These are phyloP conservation scores for Cornus kousa DNA, from an alignment of 148 eudicot genomes.

Conservation along the genomic window DNA sequence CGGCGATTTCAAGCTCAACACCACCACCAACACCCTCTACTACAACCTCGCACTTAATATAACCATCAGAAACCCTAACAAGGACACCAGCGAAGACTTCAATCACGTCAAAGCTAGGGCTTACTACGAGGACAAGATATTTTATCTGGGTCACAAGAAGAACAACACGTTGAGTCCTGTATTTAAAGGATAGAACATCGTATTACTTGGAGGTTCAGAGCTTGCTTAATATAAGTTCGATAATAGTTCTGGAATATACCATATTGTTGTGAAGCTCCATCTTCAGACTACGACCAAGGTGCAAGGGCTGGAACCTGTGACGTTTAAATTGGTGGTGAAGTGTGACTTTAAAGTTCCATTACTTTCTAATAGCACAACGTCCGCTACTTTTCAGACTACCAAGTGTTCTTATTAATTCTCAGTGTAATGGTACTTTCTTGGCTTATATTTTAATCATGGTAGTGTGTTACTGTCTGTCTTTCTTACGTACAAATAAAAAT, in stretches of 20 bases:
- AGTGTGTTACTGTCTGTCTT: too few species aligned
- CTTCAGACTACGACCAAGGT: slow-evolving; percentile 49
- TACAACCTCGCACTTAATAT: too few species aligned
- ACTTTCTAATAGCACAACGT: slow-evolving; percentile 26
- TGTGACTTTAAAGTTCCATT: slow-evolving; percentile 23
- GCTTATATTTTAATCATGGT: too few species aligned
- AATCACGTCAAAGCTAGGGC: slow-evolving; percentile 54
- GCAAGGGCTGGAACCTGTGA: slow-evolving; percentile 29
- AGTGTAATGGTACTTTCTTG: too few species aligned
- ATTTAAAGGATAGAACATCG: slow-evolving; percentile 34
- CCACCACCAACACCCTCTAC: too few species aligned
- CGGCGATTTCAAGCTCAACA: too few species aligned
- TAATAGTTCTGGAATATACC: too few species aligned
- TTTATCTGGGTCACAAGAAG: slow-evolving; percentile 59
- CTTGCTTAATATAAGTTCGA: slow-evolving; percentile 1
- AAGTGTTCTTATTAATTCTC: slow-evolving; percentile 24
- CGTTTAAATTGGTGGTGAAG: slow-evolving; percentile 35
- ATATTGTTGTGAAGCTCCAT: slow-evolving; percentile 41
- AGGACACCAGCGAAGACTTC: neutral
- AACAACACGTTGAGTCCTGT: slow-evolving; percentile 34
- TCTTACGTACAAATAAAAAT: too few species aligned
- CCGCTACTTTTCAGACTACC: slow-evolving; percentile 34
- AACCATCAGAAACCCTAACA: too few species aligned
- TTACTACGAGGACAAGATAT: slow-evolving; percentile 45
- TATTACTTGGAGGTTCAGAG: too few species aligned